These are phyloP conservation scores for Fusarium anthophilum DNA, from an alignment of 2,329 filamentous ascomycete species.

Conservation along the genomic window DNA sequence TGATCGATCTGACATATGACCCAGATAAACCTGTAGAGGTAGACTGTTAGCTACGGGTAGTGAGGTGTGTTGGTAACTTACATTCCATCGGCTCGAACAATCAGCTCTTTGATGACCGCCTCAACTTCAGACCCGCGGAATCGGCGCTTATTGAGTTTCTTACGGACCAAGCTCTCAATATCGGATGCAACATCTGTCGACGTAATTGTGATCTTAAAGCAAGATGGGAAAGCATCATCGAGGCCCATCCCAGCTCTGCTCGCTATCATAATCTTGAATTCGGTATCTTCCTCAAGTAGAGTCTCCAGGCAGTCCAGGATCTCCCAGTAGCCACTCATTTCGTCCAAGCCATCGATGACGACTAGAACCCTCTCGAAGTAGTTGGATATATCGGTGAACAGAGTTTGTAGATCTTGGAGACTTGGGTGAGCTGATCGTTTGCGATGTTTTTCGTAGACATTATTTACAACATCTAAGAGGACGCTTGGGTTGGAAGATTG, in stretches of 20 bases:
- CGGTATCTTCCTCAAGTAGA: background rate
- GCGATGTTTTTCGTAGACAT: background rate
- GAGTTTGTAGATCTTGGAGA: background rate
- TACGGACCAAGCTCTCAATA: background rate
- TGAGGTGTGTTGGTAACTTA: accelerated
- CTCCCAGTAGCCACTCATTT: background rate
- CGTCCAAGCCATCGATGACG: background rate
- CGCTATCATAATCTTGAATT: background rate
- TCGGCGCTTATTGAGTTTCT: background rate
- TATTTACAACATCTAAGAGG: background rate
- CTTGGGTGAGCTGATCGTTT: background rate
- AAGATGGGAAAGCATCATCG: background rate
- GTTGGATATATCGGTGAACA: background rate
- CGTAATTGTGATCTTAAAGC: background rate
- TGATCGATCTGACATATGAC: background rate
- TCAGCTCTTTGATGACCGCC: accelerated
- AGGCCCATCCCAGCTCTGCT: background rate
- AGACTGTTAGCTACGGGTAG: accelerated
- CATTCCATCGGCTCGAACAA: background rate
- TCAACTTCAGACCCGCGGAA: background rate
- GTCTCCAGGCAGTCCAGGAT: background rate
- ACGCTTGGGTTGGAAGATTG: background rate
- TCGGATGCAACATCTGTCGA: background rate
- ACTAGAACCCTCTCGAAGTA: background rate
- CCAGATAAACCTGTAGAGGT: background rate